Percentiles rank a stretch among this genome's conserved stretches.
These are phyloP conservation scores for Penicillium salamii DNA, from an alignment of 495 filamentous ascomycete species.

Conservation along the genomic window DNA sequence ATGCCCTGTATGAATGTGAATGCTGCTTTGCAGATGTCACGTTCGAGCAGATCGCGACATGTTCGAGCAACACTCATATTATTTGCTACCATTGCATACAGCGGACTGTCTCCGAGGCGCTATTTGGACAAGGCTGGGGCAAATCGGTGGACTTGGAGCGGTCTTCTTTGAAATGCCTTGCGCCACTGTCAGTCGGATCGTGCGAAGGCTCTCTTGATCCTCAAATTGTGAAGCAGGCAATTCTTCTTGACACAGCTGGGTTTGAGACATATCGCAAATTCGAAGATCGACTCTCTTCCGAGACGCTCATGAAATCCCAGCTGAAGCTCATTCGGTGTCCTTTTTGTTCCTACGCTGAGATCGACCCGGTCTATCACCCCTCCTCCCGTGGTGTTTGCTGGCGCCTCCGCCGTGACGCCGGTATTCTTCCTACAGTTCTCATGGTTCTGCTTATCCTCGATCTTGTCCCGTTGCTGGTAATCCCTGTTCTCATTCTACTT, in stretches of 20 bases:
- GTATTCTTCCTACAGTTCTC: slow-evolving; percentile 32
- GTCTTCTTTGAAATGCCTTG: slow-evolving; percentile 76
- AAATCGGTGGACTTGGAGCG: slow-evolving; percentile 69
- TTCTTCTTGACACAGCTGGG: slow-evolving; percentile 65
- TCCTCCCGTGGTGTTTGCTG: slow-evolving; percentile 36
- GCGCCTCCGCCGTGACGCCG: slow-evolving; percentile 51
- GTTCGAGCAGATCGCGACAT: slow-evolving; percentile 81
- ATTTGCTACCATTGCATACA: slow-evolving; percentile 85
- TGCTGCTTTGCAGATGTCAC: slow-evolving; percentile 79
- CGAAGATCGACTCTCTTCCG: slow-evolving; percentile 71
- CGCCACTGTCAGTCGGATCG: slow-evolving; percentile 58
- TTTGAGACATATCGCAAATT: slow-evolving; percentile 66
- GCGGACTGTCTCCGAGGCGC: slow-evolving; percentile 71
- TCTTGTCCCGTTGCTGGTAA: slow-evolving; percentile 51
- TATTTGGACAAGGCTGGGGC: slow-evolving; percentile 91
- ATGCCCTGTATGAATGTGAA: slow-evolving; percentile 79
- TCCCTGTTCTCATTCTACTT: slow-evolving; percentile 47
- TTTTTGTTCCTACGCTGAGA: slow-evolving; percentile 87
- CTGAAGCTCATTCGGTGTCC: slow-evolving; percentile 82
- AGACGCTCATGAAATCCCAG: slow-evolving; percentile 65
- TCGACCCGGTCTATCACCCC: slow-evolving; percentile 72
- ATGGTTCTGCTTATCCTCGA: slow-evolving; percentile 38
- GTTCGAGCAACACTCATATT: slow-evolving; percentile 68
- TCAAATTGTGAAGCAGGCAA: slow-evolving; percentile 65
- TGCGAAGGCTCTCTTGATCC: slow-evolving; percentile 72